These are phyloP conservation scores for Gnetum montanum DNA, from an alignment of 75 land plant genomes.

Conservation along the genomic window DNA sequence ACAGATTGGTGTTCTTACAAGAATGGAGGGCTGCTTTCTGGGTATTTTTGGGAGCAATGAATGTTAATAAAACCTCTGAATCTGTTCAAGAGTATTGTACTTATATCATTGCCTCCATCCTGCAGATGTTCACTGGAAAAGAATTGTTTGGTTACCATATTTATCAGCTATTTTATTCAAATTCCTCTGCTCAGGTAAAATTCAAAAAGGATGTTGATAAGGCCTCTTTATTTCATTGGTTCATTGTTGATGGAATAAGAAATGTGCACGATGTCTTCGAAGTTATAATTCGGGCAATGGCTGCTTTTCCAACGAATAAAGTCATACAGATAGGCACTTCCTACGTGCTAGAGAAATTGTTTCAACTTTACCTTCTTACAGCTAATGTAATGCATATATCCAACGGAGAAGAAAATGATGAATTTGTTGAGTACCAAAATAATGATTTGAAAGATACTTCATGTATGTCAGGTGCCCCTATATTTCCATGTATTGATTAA, in stretches of 20 bases:
- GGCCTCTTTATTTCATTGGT: not conserved
- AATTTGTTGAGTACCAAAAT: too few species aligned
- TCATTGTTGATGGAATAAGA: constrained; percentile 9
- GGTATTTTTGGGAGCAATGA: constrained; percentile 16
- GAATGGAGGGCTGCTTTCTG: constrained; percentile 20
- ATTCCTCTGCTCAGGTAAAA: not conserved
- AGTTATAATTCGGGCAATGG: constrained; percentile 12
- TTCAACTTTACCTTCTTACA: too few species aligned
- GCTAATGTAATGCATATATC: too few species aligned
- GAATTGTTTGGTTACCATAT: not conserved
- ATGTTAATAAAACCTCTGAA: constrained; percentile 7
- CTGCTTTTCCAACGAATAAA: constrained; percentile 16
- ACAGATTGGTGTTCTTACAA: not conserved
- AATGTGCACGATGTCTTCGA: constrained; percentile 10
- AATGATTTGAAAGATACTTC: too few species aligned
- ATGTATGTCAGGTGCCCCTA: too few species aligned
- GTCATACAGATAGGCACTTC: constrained; percentile 17
- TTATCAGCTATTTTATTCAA: not conserved
- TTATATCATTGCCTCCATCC: constrained; percentile 13
- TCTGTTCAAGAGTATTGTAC: constrained; percentile 16
- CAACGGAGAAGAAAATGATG: too few species aligned
- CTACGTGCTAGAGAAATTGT: too few species aligned
- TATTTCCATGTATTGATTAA: too few species aligned
- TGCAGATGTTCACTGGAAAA: constrained; percentile 12
- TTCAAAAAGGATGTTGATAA: not conserved